A percentile compares a stretch with the other conserved stretches of the same genome.
These are phyloP conservation scores for Fusarium sp. DNA, from an alignment of 2,329 filamentous ascomycete species.

Conservation along the genomic window DNA sequence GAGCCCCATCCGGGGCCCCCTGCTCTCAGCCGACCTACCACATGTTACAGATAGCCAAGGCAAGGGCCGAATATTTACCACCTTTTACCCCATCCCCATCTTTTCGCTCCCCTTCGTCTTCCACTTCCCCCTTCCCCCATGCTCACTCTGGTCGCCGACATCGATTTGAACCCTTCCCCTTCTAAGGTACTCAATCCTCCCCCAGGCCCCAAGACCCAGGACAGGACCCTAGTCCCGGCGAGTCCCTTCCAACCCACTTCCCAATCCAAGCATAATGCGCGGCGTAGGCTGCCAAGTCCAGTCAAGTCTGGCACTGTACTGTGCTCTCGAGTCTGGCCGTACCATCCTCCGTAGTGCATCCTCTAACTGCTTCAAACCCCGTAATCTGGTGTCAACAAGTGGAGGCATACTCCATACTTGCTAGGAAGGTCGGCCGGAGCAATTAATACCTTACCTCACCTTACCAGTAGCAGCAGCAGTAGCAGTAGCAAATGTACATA, in stretches of 20 bases:
- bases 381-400: constrained; percentile 41
- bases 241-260: constrained; percentile 40
- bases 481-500: constrained; percentile 23
- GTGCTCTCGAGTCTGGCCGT: constrained; percentile 2
- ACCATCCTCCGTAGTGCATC: constrained; percentile 23
- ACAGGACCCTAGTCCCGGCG: constrained; percentile 41
- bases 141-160: background rate
- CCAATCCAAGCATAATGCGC: constrained; percentile 34
- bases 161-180: constrained; percentile 38
- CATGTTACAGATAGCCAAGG: constrained; percentile 42
- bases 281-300: constrained; percentile 24
- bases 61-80: constrained; percentile 45
- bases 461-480: background rate
- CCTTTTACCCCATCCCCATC: constrained; percentile 44
- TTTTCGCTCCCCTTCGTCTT: constrained; percentile 23
- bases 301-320: constrained; percentile 32
- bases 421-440: constrained; percentile 18
- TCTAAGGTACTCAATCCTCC: constrained; percentile 3
- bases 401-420: constrained; percentile 40
- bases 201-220: no score
- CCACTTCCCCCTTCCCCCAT: no score
- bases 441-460: background rate
- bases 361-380: constrained; percentile 40
- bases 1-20: constrained; percentile 47
- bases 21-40: constrained; percentile 42